A percentile compares a stretch with the other conserved stretches of the same genome.
Evolutionary conservation across 2,329 filamentous ascomycete species (phyloP).

Genomic region (Trichoderma gracile): DNA sequence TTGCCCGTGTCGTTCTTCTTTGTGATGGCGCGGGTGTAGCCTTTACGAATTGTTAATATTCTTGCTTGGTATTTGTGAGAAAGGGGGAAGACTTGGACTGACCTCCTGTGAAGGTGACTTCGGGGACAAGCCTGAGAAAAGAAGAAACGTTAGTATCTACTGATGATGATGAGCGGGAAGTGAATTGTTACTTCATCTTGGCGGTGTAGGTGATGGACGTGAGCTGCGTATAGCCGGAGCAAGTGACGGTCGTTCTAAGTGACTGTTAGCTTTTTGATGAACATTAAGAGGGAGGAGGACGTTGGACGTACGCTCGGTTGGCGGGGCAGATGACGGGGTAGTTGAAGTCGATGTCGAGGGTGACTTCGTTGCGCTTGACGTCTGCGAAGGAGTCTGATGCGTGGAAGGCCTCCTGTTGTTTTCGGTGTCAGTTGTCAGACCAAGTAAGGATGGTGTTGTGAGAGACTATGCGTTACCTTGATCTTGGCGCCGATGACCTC

Average conservation of each 20-base stretch:
- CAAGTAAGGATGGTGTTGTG: background rate
- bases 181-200: conserved; percentile 14
- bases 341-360: conserved; percentile 17
- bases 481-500: conserved; percentile 1
- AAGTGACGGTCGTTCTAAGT: conserved; percentile 21
- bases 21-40: conserved; percentile 15
- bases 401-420: background rate
- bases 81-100: background rate
- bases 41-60: background rate
- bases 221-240: conserved; percentile 22
- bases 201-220: conserved; percentile 23
- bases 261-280: background rate
- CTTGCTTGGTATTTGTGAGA: background rate
- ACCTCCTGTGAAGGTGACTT: conserved; percentile 24
- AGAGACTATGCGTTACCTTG: background rate
- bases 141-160: background rate
- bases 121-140: conserved; percentile 9
- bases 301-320: conserved; percentile 17
- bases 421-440: background rate
- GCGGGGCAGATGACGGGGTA: conserved; percentile 18
- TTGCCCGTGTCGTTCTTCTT: conserved; percentile 13
- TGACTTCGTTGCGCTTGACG: conserved; percentile 17
- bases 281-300: background rate
- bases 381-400: conserved; percentile 16
- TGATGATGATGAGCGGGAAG: background rate